These are phyloP conservation scores for Aureoboletus auriporus DNA, from an alignment of 768 basidiomycete species.

Conservation along the genomic window DNA sequence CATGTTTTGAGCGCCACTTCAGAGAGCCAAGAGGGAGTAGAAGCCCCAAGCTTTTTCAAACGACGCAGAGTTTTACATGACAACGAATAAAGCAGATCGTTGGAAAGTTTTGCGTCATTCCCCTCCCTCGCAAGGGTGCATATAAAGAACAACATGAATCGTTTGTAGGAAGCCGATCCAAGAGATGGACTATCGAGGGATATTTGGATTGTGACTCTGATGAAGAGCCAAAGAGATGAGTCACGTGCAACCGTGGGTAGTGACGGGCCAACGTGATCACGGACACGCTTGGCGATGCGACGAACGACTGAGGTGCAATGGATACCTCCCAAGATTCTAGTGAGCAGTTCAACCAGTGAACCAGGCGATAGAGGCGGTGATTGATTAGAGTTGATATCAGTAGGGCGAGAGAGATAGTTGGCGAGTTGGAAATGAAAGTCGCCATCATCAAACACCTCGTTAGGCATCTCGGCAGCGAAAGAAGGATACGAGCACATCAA, in stretches of 20 bases:
- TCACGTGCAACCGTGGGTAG: conserved; percentile 15
- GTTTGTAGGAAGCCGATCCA: conserved; percentile 35
- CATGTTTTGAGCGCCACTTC: conserved; percentile 34
- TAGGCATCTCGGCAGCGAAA: conserved; percentile 8
- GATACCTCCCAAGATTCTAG: conserved; percentile 16
- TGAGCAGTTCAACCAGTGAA: conserved; percentile 17
- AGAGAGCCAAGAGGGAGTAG: conserved; percentile 30
- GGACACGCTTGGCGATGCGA: conserved; percentile 25
- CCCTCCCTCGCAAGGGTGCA: conserved; percentile 21
- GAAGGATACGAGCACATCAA: conserved; percentile 17
- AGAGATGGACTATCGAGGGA: conserved; percentile 8
- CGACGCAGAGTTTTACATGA: conserved; percentile 17
- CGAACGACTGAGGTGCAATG: conserved; percentile 7
- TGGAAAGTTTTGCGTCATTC: conserved; percentile 6
- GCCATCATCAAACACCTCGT: conserved; percentile 6
- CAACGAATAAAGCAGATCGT: conserved; percentile 24
- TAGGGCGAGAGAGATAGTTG: conserved; percentile 17
- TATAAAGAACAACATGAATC: conserved; percentile 42
- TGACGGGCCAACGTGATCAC: no score
- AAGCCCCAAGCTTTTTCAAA: conserved; percentile 9
- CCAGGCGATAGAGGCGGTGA: background rate
- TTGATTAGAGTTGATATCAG: conserved; percentile 1
- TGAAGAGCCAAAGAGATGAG: conserved; percentile 32
- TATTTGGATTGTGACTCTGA: conserved; percentile 29
- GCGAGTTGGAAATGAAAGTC: conserved; percentile 14